Percentiles rank a stretch among this genome's conserved stretches.
phyloP scores from a whole-genome alignment of 2,329 filamentous ascomycete species.

The Diaporthe ilicicola region DNA sequence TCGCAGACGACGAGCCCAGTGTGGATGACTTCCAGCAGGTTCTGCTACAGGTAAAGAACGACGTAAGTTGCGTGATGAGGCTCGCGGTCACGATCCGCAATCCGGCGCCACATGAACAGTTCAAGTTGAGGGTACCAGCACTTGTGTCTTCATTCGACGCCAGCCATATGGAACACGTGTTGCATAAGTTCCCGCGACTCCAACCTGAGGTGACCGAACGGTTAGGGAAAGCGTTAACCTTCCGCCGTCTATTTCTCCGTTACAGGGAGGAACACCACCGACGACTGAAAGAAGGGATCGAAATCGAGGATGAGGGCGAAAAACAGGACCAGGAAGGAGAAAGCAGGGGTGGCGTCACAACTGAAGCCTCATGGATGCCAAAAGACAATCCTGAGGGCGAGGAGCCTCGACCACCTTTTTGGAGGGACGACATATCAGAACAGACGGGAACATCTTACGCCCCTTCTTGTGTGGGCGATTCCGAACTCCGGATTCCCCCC shows the following conservation, averaged over 20 bases:
- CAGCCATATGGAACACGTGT: background rate
- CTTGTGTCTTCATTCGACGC: background rate
- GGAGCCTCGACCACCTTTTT: background rate
- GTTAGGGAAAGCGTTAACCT: background rate
- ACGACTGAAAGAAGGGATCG: background rate
- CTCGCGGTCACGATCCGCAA: background rate
- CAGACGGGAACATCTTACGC: background rate
- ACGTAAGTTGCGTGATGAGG: background rate
- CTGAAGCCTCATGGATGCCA: background rate
- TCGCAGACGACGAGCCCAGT: background rate
- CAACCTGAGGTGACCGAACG: background rate
- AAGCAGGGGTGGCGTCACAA: background rate
- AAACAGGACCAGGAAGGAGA: too few relatives aligned
- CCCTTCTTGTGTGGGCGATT: background rate
- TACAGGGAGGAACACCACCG: background rate
- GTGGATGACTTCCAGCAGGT: background rate
- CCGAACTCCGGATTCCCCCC: background rate
- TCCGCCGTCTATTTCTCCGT: background rate
- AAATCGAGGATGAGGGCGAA: background rate
- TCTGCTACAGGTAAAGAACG: background rate
- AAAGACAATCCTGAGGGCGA: background rate
- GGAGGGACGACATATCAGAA: background rate
- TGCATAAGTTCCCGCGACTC: background rate
- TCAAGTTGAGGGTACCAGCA: background rate
- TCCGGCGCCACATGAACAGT: background rate